Percentiles rank a stretch among this genome's conserved stretches.
phyloP scores from a whole-genome alignment of 371 early-diverging fungal species.

The Mortierella sp. region DNA sequence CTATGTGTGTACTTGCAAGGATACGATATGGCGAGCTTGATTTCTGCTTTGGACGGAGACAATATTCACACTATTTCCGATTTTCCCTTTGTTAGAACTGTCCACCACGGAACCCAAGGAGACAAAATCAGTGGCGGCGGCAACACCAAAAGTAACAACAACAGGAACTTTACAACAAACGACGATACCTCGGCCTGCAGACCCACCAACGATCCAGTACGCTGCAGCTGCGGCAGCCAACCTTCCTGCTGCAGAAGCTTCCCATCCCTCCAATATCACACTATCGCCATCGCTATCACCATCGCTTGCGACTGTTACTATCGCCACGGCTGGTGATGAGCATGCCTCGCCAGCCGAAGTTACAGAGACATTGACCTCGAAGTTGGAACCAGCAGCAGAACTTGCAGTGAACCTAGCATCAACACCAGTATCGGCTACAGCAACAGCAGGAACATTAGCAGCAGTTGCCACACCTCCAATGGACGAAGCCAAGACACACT shows the following conservation, averaged over 20 bases:
- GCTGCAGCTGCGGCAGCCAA: conserved; percentile 38
- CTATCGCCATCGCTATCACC: conserved; percentile 14
- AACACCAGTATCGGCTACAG: neutral
- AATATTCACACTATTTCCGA: neutral
- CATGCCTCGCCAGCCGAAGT: neutral
- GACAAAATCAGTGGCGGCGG: conserved; percentile 20
- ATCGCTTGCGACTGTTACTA: neutral
- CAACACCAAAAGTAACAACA: conserved; percentile 9
- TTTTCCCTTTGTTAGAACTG: conserved; percentile 18
- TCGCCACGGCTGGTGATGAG: neutral
- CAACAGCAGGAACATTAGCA: neutral
- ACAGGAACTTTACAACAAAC: conserved; percentile 15
- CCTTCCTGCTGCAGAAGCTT: conserved; percentile 8
- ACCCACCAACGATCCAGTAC: conserved; percentile 32
- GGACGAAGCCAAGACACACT: conserved; percentile 11
- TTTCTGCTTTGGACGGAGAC: neutral
- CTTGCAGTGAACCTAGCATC: neutral
- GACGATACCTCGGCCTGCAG: conserved; percentile 14
- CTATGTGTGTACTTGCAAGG: neutral
- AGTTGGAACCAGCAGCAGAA: neutral
- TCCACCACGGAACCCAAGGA: conserved; percentile 41
- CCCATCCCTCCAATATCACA: conserved; percentile 6
- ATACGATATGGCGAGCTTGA: neutral
- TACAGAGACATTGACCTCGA: neutral
- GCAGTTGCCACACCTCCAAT: neutral